A percentile compares a stretch with the other conserved stretches of the same genome.
phyloP scores from a whole-genome alignment of 192 early-diverging fungal species.

The Entomortierella parvispora region DNA sequence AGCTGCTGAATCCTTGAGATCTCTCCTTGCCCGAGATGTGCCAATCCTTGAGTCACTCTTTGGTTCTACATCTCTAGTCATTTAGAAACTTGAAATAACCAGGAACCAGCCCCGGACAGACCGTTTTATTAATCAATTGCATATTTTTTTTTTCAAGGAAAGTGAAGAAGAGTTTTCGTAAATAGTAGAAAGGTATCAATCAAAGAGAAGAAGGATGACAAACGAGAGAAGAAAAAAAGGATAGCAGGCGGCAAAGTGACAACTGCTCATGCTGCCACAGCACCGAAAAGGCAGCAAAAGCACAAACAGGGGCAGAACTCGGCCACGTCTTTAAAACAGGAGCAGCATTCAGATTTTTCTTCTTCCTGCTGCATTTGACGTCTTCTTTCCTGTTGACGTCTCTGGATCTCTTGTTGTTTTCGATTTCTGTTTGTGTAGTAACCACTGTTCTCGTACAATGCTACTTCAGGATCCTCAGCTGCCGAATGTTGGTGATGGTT shows the following conservation, averaged over 20 bases:
- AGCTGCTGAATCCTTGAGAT: too few relatives aligned
- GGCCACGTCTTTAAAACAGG: constrained; percentile 24
- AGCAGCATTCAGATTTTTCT: constrained; percentile 26
- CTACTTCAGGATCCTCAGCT: constrained; percentile 37
- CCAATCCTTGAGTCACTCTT: too few relatives aligned
- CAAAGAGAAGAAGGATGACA: background rate
- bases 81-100: too few relatives aligned
- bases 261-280: background rate
- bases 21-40: too few relatives aligned
- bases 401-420: constrained; percentile 16
- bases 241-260: background rate
- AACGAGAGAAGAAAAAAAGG: background rate
- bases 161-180: too few relatives aligned
- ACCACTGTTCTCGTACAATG: constrained; percentile 27
- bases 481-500: constrained; percentile 1
- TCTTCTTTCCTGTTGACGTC: constrained; percentile 2
- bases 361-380: constrained; percentile 18
- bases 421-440: constrained; percentile 47
- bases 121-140: too few relatives aligned
- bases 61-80: too few relatives aligned
- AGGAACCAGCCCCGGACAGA: too few relatives aligned
- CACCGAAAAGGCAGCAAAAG: constrained; percentile 48
- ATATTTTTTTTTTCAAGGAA: too few relatives aligned
- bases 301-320: constrained; percentile 46
- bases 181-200: too few relatives aligned